Evolutionary conservation across 306 rosid genomes (phyloP).

Genomic region (Acmispon strigosus): DNA sequence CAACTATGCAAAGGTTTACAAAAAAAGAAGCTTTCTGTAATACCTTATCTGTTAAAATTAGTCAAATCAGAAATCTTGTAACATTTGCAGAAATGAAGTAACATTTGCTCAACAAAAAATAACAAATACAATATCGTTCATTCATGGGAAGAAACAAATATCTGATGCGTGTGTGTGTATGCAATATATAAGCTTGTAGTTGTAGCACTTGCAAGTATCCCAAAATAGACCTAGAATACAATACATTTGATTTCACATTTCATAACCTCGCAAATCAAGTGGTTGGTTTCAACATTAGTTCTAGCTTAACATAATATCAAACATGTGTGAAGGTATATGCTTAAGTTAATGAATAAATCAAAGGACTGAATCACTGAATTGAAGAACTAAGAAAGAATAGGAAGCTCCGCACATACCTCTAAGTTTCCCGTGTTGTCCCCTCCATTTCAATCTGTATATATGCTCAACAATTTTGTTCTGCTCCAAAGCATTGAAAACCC

Average conservation of each 20-base stretch:
- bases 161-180: not conserved
- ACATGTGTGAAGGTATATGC: not conserved
- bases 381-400: not conserved
- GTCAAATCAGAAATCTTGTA: not conserved
- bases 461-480: conserved; percentile 34
- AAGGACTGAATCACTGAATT: not conserved
- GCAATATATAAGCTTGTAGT: too few species aligned
- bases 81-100: not conserved
- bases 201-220: not conserved
- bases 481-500: conserved; percentile 42
- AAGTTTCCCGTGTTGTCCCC: conserved; percentile 39
- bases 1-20: not conserved
- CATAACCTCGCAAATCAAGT: not conserved
- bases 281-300: not conserved
- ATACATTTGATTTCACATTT: not conserved
- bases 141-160: not conserved
- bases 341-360: not conserved
- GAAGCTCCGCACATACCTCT: conserved; percentile 27
- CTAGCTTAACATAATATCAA: not conserved
- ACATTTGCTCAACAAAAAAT: not conserved
- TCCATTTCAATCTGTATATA: conserved; percentile 34
- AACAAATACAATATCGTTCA: not conserved
- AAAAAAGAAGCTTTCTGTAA: not conserved
- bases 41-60: not conserved
- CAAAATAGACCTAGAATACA: not conserved